A percentile compares a stretch with the other conserved stretches of the same genome.
Evolutionary conservation across 192 early-diverging fungal genomes (phyloP).

Genomic region (Dispira simplex): DNA sequence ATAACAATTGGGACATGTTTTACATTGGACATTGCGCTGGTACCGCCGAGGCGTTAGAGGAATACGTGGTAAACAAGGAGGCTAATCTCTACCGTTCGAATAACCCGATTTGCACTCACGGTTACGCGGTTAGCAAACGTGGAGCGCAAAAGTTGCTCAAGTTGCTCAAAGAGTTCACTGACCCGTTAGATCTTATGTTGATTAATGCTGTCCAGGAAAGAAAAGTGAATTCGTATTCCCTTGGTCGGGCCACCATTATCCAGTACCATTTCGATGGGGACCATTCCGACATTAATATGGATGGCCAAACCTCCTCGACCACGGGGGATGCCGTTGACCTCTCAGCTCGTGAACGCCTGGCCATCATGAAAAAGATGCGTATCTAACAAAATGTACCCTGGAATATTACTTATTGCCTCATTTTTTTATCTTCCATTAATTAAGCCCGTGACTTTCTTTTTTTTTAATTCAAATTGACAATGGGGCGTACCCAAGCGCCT

Average conservation of each 20-base stretch:
- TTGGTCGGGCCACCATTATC: neutral
- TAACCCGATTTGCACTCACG: constrained; percentile 25
- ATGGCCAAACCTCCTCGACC: neutral
- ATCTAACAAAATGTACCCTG: too few relatives aligned
- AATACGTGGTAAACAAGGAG: constrained; percentile 10
- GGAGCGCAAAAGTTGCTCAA: constrained; percentile 20
- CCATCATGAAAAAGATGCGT: too few relatives aligned
- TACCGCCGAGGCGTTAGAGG: neutral
- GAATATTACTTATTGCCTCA: too few relatives aligned
- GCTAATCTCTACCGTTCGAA: constrained; percentile 15
- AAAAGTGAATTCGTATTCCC: neutral
- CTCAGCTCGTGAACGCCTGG: neutral
- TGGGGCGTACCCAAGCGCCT: too few relatives aligned
- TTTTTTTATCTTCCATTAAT: too few relatives aligned
- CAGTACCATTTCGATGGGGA: constrained; percentile 5
- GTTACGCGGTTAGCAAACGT: constrained; percentile 21
- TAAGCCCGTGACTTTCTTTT: too few relatives aligned
- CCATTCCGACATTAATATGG: neutral
- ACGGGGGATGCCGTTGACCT: neutral
- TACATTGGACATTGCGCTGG: constrained; percentile 24
- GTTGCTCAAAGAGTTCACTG: constrained; percentile 15
- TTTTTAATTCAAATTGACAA: too few relatives aligned
- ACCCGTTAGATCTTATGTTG: neutral
- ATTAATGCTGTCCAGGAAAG: neutral
- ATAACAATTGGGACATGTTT: constrained; percentile 24